Percentiles rank a stretch among this genome's conserved stretches.
These are phyloP conservation scores for Globisporangium barbulae DNA, from an alignment of 352 stramenopile genomes.

Conservation along the genomic window DNA sequence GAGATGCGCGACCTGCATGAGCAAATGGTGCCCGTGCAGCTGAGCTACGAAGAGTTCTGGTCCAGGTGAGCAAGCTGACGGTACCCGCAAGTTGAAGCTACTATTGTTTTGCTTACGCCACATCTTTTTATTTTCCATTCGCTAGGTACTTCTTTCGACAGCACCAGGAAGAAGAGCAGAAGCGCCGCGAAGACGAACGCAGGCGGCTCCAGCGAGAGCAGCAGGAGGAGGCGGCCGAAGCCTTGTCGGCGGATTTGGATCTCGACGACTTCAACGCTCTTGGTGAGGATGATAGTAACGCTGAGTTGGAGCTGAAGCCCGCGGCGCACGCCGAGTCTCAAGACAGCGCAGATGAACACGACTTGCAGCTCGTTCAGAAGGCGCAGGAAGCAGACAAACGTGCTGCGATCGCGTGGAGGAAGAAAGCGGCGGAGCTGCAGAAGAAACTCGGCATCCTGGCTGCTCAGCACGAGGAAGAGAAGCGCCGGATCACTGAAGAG, in stretches of 20 bases:
- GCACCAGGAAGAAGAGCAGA: constrained; percentile 37
- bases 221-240: constrained; percentile 17
- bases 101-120: neutral
- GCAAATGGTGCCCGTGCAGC: constrained; percentile 63
- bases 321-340: constrained; percentile 28
- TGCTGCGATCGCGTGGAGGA: constrained; percentile 59
- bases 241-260: constrained; percentile 11
- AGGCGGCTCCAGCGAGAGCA: constrained; percentile 27
- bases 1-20: constrained; percentile 61
- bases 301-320: neutral
- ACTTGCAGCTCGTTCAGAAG: constrained; percentile 37
- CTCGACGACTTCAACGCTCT: constrained; percentile 25
- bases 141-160: constrained; percentile 67
- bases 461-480: constrained; percentile 45
- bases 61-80: constrained; percentile 32
- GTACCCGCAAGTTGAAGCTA: neutral
- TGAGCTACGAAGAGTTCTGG: constrained; percentile 86
- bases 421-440: constrained; percentile 67
- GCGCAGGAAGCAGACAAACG: constrained; percentile 37
- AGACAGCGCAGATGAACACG: constrained; percentile 18
- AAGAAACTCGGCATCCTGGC: constrained; percentile 41
- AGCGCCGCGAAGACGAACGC: constrained; percentile 31
- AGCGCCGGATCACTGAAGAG: constrained; percentile 35
- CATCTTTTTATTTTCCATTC: neutral
- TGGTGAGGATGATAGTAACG: neutral